phyloP scores from a whole-genome alignment of 2,329 filamentous ascomycete species.

The Claviceps sp. region DNA sequence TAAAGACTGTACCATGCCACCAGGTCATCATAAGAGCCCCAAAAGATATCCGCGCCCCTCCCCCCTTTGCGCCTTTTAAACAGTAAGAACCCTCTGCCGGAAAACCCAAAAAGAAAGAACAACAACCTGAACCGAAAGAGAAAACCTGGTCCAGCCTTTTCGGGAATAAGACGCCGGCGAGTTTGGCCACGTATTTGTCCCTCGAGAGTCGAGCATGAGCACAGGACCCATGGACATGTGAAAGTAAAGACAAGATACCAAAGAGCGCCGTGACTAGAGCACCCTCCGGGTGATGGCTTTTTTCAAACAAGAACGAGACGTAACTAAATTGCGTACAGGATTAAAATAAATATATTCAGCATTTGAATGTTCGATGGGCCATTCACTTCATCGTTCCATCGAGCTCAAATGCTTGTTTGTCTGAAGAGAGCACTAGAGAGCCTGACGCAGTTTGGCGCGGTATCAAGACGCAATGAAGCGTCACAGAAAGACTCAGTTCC shows the following conservation, averaged over 20 bases:
- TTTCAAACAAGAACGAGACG: conserved; percentile 4
- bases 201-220: neutral
- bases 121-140: neutral
- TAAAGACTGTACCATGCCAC: neutral
- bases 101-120: neutral
- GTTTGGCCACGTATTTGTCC: neutral
- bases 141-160: neutral
- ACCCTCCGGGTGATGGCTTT: neutral
- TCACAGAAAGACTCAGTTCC: conserved; percentile 8
- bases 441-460: no score
- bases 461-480: no score
- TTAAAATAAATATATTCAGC: conserved; percentile 3
- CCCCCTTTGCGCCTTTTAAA: conserved; percentile 2
- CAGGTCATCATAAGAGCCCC: neutral
- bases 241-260: neutral
- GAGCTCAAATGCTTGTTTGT: neutral
- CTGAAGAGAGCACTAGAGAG: conserved; percentile 1
- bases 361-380: conserved; percentile 4
- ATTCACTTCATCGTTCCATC: conserved; percentile 3
- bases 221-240: neutral
- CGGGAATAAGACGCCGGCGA: neutral
- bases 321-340: conserved; percentile 7
- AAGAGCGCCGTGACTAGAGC: conserved; percentile 1
- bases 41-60: conserved; percentile 1
- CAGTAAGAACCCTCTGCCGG: conserved; percentile 1